These are phyloP conservation scores for Sphaerulina vaccinii DNA, from an alignment of 2,329 filamentous ascomycete genomes.

Conservation along the genomic window DNA sequence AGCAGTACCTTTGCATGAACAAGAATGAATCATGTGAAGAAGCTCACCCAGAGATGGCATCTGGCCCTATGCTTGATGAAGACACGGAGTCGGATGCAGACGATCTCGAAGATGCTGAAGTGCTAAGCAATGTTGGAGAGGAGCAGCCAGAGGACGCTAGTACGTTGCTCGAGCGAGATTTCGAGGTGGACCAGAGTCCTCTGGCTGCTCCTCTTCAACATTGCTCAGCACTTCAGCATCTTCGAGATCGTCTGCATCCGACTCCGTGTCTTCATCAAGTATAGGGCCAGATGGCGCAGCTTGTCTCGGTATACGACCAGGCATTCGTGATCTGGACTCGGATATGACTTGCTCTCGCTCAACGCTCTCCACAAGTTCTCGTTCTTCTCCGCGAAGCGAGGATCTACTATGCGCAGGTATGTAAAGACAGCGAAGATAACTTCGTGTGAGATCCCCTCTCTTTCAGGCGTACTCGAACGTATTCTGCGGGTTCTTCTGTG, in stretches of 20 bases:
- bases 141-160: not conserved
- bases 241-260: not conserved
- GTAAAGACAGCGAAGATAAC: no score
- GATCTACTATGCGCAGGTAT: no score
- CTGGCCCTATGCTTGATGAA: not conserved
- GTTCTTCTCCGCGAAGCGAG: no score
- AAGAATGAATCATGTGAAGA: not conserved
- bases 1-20: no score
- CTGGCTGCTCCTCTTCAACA: not conserved
- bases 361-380: not conserved
- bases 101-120: not conserved
- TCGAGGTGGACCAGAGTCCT: not conserved
- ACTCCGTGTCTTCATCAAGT: not conserved
- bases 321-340: not conserved
- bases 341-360: not conserved
- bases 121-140: not conserved
- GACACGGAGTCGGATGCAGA: not conserved
- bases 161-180: not conserved
- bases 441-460: no score
- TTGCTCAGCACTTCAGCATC: not conserved
- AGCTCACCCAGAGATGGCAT: no score
- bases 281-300: not conserved
- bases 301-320: no score
- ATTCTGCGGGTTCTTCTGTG: slow-evolving; percentile 51
- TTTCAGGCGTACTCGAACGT: slow-evolving; percentile 41